phyloP scores from a whole-genome alignment of 139 green algal genomes.

The Picochlorum sp. region DNA sequence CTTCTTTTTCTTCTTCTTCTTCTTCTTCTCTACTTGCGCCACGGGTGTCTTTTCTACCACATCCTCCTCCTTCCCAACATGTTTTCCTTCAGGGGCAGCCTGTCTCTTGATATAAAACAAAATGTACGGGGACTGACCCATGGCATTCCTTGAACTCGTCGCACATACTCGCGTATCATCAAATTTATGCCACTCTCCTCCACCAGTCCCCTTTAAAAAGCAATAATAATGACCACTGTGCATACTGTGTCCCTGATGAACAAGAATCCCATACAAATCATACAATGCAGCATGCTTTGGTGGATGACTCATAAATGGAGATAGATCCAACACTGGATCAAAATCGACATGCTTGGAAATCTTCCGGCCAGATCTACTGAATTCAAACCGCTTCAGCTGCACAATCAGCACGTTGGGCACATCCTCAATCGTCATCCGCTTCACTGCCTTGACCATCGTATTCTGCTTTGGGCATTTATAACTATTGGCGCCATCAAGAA shows the following conservation, averaged over 20 bases:
- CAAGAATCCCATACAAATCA: constrained; percentile 82
- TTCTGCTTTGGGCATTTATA: constrained; percentile 77
- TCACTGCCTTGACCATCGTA: constrained; percentile 55
- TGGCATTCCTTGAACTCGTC: constrained; percentile 63
- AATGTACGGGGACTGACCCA: constrained; percentile 88
- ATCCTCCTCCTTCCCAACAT: background rate
- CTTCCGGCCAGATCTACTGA: constrained; percentile 66
- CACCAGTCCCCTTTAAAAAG: constrained; percentile 61
- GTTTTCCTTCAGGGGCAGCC: background rate
- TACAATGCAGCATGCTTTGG: constrained; percentile 38
- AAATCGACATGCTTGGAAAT: constrained; percentile 79
- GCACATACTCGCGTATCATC: constrained; percentile 66
- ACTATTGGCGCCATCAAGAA: constrained; percentile 79
- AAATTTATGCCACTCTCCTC: constrained; percentile 74
- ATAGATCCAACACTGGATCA: constrained; percentile 61
- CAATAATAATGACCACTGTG: constrained; percentile 85
- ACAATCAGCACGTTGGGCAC: constrained; percentile 78
- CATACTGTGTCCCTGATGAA: constrained; percentile 73
- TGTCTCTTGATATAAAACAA: constrained; percentile 81
- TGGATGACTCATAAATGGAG: constrained; percentile 50
- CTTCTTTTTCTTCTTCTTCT: too few relatives aligned
- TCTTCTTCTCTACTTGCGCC: background rate
- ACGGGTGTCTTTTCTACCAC: background rate
- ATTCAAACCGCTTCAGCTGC: constrained; percentile 89
- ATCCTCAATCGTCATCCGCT: constrained; percentile 70